A percentile compares a stretch with the other conserved stretches of the same genome.
These are phyloP conservation scores for Lumnitzera racemosa DNA, from an alignment of 345 rosid genomes.

Conservation along the genomic window DNA sequence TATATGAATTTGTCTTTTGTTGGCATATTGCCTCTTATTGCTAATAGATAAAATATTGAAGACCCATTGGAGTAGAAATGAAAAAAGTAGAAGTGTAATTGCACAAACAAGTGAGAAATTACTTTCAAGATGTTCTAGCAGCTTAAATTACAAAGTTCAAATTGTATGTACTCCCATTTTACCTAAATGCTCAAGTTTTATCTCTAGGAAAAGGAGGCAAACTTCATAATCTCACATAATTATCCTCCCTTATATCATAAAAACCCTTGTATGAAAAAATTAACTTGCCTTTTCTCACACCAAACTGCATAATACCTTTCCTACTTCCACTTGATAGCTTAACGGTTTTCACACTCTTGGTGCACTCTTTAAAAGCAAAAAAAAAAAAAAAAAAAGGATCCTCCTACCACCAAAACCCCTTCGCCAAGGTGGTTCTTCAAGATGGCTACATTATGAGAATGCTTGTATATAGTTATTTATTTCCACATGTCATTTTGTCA, in stretches of 20 bases:
- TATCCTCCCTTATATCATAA: conserved; percentile 40
- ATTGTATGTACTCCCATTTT: too few relatives aligned
- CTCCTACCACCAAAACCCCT: conserved; percentile 31
- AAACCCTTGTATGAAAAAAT: conserved; percentile 47
- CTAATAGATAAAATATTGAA: too few relatives aligned
- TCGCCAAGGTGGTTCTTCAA: conserved; percentile 24
- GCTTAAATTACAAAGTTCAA: too few relatives aligned
- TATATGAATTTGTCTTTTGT: too few relatives aligned
- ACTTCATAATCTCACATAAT: conserved; percentile 21
- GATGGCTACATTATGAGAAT: conserved; percentile 11
- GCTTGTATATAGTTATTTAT: too few relatives aligned
- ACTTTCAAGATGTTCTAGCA: too few relatives aligned
- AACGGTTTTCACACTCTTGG: conserved; percentile 17
- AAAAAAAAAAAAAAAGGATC: conserved; percentile 34
- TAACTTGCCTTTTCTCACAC: conserved; percentile 20
- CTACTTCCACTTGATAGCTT: conserved; percentile 10
- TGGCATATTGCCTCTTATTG: too few relatives aligned
- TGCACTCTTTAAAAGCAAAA: conserved; percentile 60
- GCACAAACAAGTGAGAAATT: too few relatives aligned
- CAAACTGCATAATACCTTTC: conserved; percentile 6
- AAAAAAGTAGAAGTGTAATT: too few relatives aligned
- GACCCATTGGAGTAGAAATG: too few relatives aligned
- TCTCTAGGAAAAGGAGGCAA: conserved; percentile 37
- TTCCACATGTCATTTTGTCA: too few relatives aligned
- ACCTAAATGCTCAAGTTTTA: conserved; percentile 6